Evolutionary conservation across 192 early-diverging fungal genomes (phyloP), one percentile per base, ranked within the genome.

Genomic region (Globomyces pollinis-pini): DNA sequence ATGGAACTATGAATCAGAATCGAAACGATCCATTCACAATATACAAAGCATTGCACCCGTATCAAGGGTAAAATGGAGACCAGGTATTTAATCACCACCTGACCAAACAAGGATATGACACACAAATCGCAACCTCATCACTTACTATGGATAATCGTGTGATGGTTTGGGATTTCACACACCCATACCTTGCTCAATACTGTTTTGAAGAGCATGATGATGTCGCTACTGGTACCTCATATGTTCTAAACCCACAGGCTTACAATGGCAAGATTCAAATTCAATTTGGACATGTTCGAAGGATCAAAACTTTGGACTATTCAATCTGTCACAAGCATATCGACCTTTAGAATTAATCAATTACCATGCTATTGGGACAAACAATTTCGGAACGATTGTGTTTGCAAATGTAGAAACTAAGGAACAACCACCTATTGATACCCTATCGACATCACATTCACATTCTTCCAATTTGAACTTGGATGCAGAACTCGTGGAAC

Each of bases 211-310:
- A 82, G 38, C 87, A 91, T 59, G 79, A 84, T 36, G 76, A 70
- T 8, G 74, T 78, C 4, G 78, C 80, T n/a, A 88, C 88, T 8
- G 84, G 85, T n/a, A n/a, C n/a, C n/a, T n/a, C n/a, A n/a, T n/a
- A 83, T 71, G 30, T 2, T 36, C 6, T 13, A 8, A 11, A 38
- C 1, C 2, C 60, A 85, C 83, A 85, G n/a, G n/a, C 8, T 74
- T 91, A 38, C 64, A 82, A 18, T 91, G 88, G 87, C 61, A 54
- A 7, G 77, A 84, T 50, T 34, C 72, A 13, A 71, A 81, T 50
- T 75, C 70, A 0, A 28, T 91, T 0, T 88, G 80, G 69, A 77
- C 87, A 0, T 80, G 79, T n/a, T 84, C 86, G 1, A 91, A 90
- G 47, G 90, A 91, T 62, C 73, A 81, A n/a, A 77, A 59, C 15